These are phyloP conservation scores for Plasmodium fragile DNA, from an alignment of 169 alveolate species.

Conservation along the genomic window DNA sequence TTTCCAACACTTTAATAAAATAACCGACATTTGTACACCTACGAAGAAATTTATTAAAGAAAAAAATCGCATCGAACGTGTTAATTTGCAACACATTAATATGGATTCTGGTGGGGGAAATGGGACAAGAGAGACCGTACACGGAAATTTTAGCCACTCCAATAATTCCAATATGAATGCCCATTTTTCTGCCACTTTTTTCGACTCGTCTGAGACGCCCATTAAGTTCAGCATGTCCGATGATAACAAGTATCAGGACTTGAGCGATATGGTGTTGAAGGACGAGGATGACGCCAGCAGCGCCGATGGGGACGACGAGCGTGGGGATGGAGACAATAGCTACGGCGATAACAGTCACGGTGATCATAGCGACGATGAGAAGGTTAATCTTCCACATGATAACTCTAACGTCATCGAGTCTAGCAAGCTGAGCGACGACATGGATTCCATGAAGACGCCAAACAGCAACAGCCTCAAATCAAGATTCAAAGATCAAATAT, in stretches of 20 bases:
- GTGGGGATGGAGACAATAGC: not conserved
- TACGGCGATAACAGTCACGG: not conserved
- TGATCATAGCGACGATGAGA: not conserved
- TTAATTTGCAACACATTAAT: conserved; percentile 32
- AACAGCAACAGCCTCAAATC: conserved; percentile 20
- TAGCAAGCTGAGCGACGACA: conserved; percentile 1
- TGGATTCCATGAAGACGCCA: conserved; percentile 25
- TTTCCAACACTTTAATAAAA: conserved; percentile 60
- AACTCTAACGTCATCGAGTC: not conserved
- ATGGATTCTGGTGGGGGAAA: not conserved
- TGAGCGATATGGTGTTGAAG: conserved; percentile 53
- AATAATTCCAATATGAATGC: not conserved
- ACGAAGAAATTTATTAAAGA: conserved; percentile 57
- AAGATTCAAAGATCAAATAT: conserved; percentile 7
- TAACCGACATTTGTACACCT: conserved; percentile 68
- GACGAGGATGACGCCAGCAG: conserved; percentile 25
- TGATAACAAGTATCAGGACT: conserved; percentile 28
- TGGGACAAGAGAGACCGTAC: not conserved
- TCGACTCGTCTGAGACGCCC: conserved; percentile 69
- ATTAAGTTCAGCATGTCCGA: conserved; percentile 22
- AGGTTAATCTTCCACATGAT: not conserved
- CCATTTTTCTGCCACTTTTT: conserved; percentile 22
- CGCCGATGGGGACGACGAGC: not conserved
- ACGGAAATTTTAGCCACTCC: not conserved
- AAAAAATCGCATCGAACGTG: conserved; percentile 63